phyloP scores from a whole-genome alignment of 371 early-diverging fungal species.

The Mortierella sp. region DNA sequence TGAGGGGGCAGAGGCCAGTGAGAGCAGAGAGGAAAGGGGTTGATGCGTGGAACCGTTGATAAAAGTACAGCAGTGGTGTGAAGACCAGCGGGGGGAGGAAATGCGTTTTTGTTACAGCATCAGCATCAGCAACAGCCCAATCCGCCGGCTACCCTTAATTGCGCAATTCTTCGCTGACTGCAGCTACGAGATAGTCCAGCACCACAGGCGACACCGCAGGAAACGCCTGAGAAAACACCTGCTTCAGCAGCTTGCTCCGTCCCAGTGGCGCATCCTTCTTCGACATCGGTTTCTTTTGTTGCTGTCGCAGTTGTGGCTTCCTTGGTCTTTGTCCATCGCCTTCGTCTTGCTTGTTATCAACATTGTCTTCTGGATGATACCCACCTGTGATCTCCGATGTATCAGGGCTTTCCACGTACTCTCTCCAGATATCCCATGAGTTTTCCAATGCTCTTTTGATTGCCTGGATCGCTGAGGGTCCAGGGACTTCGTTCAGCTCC shows the following conservation, averaged over 20 bases:
- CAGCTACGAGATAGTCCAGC: slow-evolving; percentile 14
- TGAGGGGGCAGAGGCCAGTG: background rate
- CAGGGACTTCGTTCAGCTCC: slow-evolving; percentile 33
- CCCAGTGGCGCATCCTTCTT: background rate
- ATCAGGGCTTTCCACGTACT: background rate
- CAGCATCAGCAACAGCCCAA: too few species aligned
- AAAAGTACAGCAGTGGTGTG: too few species aligned
- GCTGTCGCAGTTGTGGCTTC: background rate
- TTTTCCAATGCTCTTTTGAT: slow-evolving; percentile 16
- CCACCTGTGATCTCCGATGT: background rate
- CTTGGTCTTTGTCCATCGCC: background rate
- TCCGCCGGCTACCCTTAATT: background rate
- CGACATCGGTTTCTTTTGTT: background rate
- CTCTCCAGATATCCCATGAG: slow-evolving; percentile 8
- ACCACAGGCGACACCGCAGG: slow-evolving; percentile 23
- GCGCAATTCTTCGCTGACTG: background rate
- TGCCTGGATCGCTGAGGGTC: slow-evolving; percentile 22
- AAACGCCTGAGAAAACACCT: slow-evolving; percentile 34
- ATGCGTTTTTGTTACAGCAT: too few species aligned
- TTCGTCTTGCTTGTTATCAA: background rate
- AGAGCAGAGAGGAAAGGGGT: background rate
- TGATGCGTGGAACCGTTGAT: too few species aligned
- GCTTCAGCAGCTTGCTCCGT: slow-evolving; percentile 13
- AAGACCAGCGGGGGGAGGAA: too few species aligned
- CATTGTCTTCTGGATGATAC: background rate